Percentiles rank a stretch among this genome's conserved stretches.
phyloP scores from a whole-genome alignment of 2,329 filamentous ascomycete genomes.

The Didymella lethalis region DNA sequence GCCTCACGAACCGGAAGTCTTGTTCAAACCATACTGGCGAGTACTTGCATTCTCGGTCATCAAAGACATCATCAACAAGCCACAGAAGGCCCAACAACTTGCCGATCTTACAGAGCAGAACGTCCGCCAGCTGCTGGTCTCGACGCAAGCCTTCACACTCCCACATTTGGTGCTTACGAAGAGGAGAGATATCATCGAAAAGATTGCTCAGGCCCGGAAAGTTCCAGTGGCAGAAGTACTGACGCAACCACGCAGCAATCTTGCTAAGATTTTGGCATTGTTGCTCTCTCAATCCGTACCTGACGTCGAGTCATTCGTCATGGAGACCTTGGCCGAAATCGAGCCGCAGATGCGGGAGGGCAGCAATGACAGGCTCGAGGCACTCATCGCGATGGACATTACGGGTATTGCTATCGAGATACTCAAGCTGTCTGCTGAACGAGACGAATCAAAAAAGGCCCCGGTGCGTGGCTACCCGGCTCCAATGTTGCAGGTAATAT shows the following conservation, averaged over 20 bases:
- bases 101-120: constrained; percentile 82
- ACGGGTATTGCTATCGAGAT: constrained; percentile 80
- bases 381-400: constrained; percentile 77
- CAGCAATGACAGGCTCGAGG: constrained; percentile 65
- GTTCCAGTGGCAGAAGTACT: constrained; percentile 67
- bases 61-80: constrained; percentile 79
- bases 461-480: constrained; percentile 59
- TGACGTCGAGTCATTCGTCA: constrained; percentile 72
- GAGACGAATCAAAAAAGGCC: constrained; percentile 60
- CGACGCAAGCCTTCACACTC: constrained; percentile 81
- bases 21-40: constrained; percentile 90
- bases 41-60: constrained; percentile 82
- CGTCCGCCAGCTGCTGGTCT: constrained; percentile 74
- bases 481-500: neutral
- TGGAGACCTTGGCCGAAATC: constrained; percentile 72
- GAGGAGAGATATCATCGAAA: constrained; percentile 78
- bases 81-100: constrained; percentile 81
- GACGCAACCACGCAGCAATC: constrained; percentile 63
- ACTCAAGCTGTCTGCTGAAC: constrained; percentile 79
- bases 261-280: constrained; percentile 66
- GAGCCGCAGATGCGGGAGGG: constrained; percentile 73
- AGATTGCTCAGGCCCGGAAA: constrained; percentile 75
- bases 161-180: constrained; percentile 85
- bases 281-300: constrained; percentile 67
- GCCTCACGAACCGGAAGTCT: constrained; percentile 66